These are phyloP conservation scores for Leccinum incarnatum DNA, from an alignment of 768 basidiomycete species.

Conservation along the genomic window DNA sequence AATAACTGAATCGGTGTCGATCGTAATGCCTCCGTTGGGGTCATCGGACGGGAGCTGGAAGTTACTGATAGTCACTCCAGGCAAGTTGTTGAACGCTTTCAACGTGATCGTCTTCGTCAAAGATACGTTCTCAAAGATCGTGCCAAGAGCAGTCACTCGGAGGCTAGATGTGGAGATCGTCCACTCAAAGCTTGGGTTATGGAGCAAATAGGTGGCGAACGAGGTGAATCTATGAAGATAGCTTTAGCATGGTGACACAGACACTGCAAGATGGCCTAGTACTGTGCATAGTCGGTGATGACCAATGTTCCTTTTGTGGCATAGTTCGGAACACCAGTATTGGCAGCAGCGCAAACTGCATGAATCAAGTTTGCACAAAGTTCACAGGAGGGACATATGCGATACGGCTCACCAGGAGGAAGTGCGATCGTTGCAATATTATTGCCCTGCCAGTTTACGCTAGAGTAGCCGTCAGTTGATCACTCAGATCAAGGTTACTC, in stretches of 20 bases:
- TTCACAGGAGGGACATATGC: background rate
- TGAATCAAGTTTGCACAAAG: background rate
- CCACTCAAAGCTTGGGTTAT: conserved; percentile 65
- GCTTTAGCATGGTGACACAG: background rate
- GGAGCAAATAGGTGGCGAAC: conserved; percentile 64
- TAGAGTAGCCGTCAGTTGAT: conserved; percentile 20
- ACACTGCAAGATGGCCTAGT: conserved; percentile 21
- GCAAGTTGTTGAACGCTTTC: conserved; percentile 69
- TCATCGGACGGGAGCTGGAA: conserved; percentile 69
- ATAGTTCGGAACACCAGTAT: conserved; percentile 65
- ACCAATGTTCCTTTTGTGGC: conserved; percentile 47
- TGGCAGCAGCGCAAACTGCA: conserved; percentile 65
- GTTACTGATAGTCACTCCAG: conserved; percentile 68
- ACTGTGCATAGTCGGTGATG: conserved; percentile 53
- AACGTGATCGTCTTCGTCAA: conserved; percentile 60
- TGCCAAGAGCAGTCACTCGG: conserved; percentile 62
- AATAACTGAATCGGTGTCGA: conserved; percentile 64
- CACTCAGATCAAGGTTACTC: background rate
- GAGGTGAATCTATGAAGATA: conserved; percentile 49
- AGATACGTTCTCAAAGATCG: conserved; percentile 62
- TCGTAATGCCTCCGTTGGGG: conserved; percentile 65
- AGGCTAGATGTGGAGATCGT: conserved; percentile 65
- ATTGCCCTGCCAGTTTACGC: conserved; percentile 61
- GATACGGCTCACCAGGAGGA: conserved; percentile 44
- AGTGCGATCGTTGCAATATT: conserved; percentile 63